Conservation (phyloP, 78 protist species). For the Dictyostelium citrinum region DNA sequence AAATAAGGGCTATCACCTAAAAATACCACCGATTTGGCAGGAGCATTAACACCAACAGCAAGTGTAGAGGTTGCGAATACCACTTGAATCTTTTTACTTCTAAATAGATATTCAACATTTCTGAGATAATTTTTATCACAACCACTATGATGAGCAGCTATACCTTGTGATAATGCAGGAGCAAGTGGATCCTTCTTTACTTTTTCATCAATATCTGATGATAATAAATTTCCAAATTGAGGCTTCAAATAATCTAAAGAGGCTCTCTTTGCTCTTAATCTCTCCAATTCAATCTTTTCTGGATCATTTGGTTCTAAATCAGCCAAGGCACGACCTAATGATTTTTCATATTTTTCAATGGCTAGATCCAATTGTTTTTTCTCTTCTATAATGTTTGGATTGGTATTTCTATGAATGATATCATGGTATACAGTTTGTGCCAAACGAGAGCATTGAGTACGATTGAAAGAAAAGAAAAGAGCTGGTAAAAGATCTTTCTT, state of each 20-base stretch:
- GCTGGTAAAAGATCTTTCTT: constrained; percentile 6
- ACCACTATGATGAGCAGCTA: constrained; percentile 64
- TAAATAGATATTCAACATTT: constrained; percentile 46
- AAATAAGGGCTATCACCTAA: constrained; percentile 82
- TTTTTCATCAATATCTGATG: background rate
- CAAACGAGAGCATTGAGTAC: background rate
- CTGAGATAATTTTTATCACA: constrained; percentile 10
- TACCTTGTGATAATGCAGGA: constrained; percentile 14
- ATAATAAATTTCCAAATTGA: constrained; percentile 2
- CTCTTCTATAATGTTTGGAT: background rate
- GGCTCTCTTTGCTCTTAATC: background rate
- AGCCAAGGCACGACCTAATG: background rate
- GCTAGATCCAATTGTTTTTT: background rate
- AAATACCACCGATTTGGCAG: constrained; percentile 86
- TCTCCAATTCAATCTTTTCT: background rate
- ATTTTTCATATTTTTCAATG: background rate
- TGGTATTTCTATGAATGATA: background rate
- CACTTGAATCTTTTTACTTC: constrained; percentile 53
- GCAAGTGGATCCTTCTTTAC: constrained; percentile 3
- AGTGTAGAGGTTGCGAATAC: constrained; percentile 88
- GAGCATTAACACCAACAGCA: constrained; percentile 94
- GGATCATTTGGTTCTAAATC: background rate
- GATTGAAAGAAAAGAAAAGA: background rate
- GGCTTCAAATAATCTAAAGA: background rate
- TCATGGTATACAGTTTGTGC: background rate